phyloP scores from a whole-genome alignment of 805 yeast species.

The Cyberlindnera maclurae region DNA sequence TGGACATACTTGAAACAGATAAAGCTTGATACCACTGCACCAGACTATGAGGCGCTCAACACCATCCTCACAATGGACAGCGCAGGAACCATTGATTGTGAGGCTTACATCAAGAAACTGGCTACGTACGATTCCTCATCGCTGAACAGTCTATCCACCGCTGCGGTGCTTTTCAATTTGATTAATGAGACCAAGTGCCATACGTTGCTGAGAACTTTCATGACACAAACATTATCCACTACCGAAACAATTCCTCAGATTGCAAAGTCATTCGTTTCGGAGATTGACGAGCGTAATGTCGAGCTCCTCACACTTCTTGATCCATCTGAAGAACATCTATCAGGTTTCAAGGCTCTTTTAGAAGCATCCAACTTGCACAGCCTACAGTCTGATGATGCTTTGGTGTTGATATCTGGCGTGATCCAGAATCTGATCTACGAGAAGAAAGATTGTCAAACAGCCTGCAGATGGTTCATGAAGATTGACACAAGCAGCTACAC shows the following conservation, averaged over 20 bases:
- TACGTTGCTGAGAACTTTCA: constrained; percentile 19
- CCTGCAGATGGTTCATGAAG: constrained; percentile 21
- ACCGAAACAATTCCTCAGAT: constrained; percentile 17
- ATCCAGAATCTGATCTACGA: constrained; percentile 22
- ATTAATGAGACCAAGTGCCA: constrained; percentile 19
- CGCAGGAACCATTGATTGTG: constrained; percentile 22
- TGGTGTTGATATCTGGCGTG: constrained; percentile 23
- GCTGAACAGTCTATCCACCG: constrained; percentile 8
- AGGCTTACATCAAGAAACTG: constrained; percentile 12
- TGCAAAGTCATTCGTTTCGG: constrained; percentile 6
- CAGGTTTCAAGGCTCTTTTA: constrained; percentile 14
- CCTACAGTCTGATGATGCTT: constrained; percentile 18
- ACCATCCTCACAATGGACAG: constrained; percentile 20
- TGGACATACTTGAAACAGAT: constrained; percentile 23
- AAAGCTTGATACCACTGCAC: constrained; percentile 10
- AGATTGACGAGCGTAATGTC: constrained; percentile 14
- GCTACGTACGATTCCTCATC: background rate
- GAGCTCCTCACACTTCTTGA: constrained; percentile 24
- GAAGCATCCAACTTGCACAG: constrained; percentile 15
- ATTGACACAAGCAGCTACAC: constrained; percentile 6
- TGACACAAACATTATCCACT: constrained; percentile 17
- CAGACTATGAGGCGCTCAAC: constrained; percentile 22
- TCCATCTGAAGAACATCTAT: constrained; percentile 23
- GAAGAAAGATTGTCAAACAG: constrained; percentile 18
- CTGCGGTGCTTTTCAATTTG: constrained; percentile 15